Base-by-base conservation (phyloP, 768 basidiomycete species). In the Strobilomyces dryophilus region DNA sequence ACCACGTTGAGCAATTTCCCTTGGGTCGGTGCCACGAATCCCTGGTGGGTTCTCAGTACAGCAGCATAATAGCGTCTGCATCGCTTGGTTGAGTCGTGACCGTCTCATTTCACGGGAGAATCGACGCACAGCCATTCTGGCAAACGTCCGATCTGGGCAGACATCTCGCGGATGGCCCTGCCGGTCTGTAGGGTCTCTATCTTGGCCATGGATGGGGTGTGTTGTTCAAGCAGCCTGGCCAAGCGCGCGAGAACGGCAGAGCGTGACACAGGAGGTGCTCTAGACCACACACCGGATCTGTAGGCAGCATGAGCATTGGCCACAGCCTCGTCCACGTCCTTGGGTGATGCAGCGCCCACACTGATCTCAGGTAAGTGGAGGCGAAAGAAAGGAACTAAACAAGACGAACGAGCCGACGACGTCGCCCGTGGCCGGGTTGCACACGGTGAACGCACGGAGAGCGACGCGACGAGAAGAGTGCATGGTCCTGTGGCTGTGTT, bases 121-220 rank as follows among this genome's bases (percentile, higher is more conserved):
- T 54, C 17, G 5, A 73, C 86, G 67, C 59, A 91, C 87, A 92
- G 75, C 92, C 92, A 94, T 68, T 93, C 89, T 6, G 90, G 89
- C 34, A 93, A 74, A 36, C 92, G 76, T 1, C 77, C 73, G 4
- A 94, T 75, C 68, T 94, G 92, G 0, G 82, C 82, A 18, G 75
- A 80, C 89, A 94, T 92, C 69, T 94, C 91, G 12, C 87, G 76
- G 43, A 91, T 84, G n/a, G 87, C 74, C 49, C 89, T 76, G 11
- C 90, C 91, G 0, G 90, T 92, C 67, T 93, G 90, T 45, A 84
- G 53, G 2, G 82, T 80, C 68, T 93, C 91, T 18, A 87, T 71
- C 36, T 71, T 66, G 2, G 88, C 87, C 12, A 91, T 64, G 24
- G 83, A 76, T 0, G 79, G 74, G 17, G 87, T 69, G 57, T 72